phyloP scores from a whole-genome alignment of 1,284 basidiomycete genomes.

The Ustilago nuda region DNA sequence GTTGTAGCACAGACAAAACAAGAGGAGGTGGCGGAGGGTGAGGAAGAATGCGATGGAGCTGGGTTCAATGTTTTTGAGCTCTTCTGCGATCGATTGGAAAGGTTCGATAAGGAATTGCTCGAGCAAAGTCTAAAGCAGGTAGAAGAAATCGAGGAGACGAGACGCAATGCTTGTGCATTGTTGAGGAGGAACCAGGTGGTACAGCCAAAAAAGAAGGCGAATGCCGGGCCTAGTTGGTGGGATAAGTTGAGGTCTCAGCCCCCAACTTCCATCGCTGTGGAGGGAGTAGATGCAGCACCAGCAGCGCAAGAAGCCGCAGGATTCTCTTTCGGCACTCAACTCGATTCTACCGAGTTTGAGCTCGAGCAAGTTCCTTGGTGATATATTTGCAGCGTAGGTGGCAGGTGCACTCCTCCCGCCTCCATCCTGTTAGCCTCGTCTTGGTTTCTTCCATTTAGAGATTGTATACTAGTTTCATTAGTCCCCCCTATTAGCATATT shows the following conservation, averaged over 20 bases:
- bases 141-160: slow-evolving; percentile 19
- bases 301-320: not conserved
- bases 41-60: slow-evolving; percentile 51
- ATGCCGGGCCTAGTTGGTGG: slow-evolving; percentile 36
- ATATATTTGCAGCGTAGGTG: not conserved
- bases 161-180: slow-evolving; percentile 12
- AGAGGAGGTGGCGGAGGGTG: slow-evolving; percentile 26
- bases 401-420: not conserved
- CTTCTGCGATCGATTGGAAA: slow-evolving; percentile 48
- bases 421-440: too few relatives aligned
- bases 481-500: not conserved
- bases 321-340: slow-evolving; percentile 22
- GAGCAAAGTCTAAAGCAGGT: slow-evolving; percentile 39
- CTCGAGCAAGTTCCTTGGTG: slow-evolving; percentile 42
- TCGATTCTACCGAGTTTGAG: slow-evolving; percentile 20
- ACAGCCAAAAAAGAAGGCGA: slow-evolving; percentile 8
- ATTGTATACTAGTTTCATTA: too few relatives aligned
- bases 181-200: slow-evolving; percentile 9
- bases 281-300: not conserved
- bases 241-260: slow-evolving; percentile 30
- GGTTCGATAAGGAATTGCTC: slow-evolving; percentile 41
- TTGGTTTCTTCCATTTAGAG: too few relatives aligned
- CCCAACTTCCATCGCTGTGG: not conserved
- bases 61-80: slow-evolving; percentile 45
- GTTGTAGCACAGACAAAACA: not conserved